Percentiles rank a stretch among this genome's conserved stretches.
These are phyloP conservation scores for Diphasiastrum complanatum DNA, from an alignment of 83 land plant genomes.

Conservation along the genomic window DNA sequence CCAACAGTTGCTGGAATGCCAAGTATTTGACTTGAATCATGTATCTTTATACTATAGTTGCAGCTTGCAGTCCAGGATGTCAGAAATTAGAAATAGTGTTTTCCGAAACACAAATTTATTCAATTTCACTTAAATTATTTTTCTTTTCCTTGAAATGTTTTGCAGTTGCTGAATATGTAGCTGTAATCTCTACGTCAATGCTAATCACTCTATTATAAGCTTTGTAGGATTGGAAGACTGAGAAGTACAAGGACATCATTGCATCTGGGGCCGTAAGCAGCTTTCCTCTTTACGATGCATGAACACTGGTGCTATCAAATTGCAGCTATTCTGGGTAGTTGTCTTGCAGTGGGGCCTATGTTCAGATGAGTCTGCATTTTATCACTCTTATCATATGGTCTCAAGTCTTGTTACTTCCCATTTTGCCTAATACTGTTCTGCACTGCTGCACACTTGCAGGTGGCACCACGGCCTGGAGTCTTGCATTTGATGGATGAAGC, in stretches of 20 bases:
- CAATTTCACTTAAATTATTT: neutral
- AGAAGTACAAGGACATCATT: slow-evolving; percentile 83
- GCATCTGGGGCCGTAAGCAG: slow-evolving; percentile 81
- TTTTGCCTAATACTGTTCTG: too few species aligned
- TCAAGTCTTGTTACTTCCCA: too few species aligned
- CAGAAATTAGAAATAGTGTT: too few species aligned
- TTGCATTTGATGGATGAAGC: slow-evolving; percentile 91
- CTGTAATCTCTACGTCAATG: too few species aligned
- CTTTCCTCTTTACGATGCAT: neutral
- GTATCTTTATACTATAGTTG: too few species aligned
- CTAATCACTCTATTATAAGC: slow-evolving; percentile 2
- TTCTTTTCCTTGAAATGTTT: neutral
- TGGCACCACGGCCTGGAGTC: slow-evolving; percentile 91
- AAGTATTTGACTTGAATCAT: too few species aligned
- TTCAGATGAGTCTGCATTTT: too few species aligned
- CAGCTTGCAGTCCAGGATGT: too few species aligned
- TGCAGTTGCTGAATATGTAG: neutral
- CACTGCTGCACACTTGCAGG: too few species aligned
- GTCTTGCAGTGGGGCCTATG: too few species aligned
- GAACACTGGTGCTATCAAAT: slow-evolving; percentile 1
- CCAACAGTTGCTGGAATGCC: too few species aligned
- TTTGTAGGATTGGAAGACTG: slow-evolving; percentile 94
- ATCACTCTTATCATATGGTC: too few species aligned
- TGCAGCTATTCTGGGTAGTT: neutral
- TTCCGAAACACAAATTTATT: neutral